Evolutionary conservation across 1,284 basidiomycete species (phyloP), one percentile per base, ranked within the genome.

Genomic region (Psilocybe mexicana): DNA sequence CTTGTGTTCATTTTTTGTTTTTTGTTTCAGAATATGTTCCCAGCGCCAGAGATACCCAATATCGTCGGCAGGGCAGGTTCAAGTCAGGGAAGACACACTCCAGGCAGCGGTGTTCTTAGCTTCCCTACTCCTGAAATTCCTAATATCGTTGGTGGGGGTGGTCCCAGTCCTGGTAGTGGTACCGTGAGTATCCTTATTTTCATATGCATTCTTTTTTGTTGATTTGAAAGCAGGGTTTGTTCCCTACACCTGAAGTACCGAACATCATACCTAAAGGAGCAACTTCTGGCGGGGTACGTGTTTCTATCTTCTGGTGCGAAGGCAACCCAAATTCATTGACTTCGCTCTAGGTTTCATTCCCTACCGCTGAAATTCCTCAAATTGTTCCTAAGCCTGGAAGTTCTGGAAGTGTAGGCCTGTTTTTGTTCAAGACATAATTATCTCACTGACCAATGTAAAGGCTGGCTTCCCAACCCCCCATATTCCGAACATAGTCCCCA

Each of bases 191-290:
- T 47, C 26, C 23, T 8, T 2, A 6, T n/a, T n/a, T 40, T 12
- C 14, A n/a, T 40, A 40, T 40, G 0, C 14, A 6, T 40, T 40
- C 38, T 40, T 12, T 5, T n/a, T 40, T 40, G 8, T 33, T 8
- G 8, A 33, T 33, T 4, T 33, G 8, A 33, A 33, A 6, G 5
- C n/a, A 40, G 38, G 38, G 38, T n/a, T n/a, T 40, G 38, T 40
- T 40, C 38, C 38, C 38, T 4, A 40, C 11, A n/a, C 46, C 46
- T 23, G 30, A 35, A n/a, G 30, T 48, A 33, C 46, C 46, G 6
- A 48, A 48, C 18, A 48, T 48, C 18, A 48, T 48, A 6, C 46
- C 46, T n/a, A 48, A 48, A 24, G 46, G 46, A 4, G 46, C 30
- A 12, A 48, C 46, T 35, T 48, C 46, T 48, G 46, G 46, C 14